These are phyloP conservation scores for Gregarina niphandrodes DNA, from an alignment of 169 alveolate species.

Conservation along the genomic window DNA sequence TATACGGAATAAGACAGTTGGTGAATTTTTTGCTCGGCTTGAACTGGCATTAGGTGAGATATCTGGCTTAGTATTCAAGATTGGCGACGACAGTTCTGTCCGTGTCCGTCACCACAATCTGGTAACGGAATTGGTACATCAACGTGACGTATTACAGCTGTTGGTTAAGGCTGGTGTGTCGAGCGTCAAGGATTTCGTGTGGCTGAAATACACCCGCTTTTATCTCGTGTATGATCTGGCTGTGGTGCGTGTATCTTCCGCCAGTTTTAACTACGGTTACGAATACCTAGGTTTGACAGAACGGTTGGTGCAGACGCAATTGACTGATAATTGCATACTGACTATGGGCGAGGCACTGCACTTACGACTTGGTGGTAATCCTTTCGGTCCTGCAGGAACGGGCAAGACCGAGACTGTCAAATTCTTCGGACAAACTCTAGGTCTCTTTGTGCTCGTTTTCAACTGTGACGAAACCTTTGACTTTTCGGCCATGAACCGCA, in stretches of 20 bases:
- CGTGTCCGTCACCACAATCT: slow-evolving; percentile 66
- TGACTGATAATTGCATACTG: slow-evolving; percentile 88
- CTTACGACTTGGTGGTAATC: slow-evolving; percentile 84
- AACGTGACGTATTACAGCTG: slow-evolving; percentile 70
- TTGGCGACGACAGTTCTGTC: slow-evolving; percentile 32
- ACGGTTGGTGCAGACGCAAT: slow-evolving; percentile 82
- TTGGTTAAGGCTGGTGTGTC: slow-evolving; percentile 29
- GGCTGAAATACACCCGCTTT: slow-evolving; percentile 86
- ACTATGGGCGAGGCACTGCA: slow-evolving; percentile 84
- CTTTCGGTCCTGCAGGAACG: slow-evolving; percentile 99
- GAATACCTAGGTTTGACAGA: slow-evolving; percentile 87
- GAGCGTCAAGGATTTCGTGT: slow-evolving; percentile 46
- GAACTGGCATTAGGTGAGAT: slow-evolving; percentile 20
- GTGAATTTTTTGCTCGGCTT: no score
- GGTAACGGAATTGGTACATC: slow-evolving; percentile 80
- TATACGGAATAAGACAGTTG: no score
- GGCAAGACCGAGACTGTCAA: slow-evolving; percentile 98
- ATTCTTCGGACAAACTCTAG: slow-evolving; percentile 81
- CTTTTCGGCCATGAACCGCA: slow-evolving; percentile 78
- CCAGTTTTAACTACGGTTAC: slow-evolving; percentile 77
- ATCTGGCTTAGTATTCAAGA: slow-evolving; percentile 2
- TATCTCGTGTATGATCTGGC: slow-evolving; percentile 43
- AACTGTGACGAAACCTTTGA: slow-evolving; percentile 94
- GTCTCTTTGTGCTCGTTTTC: slow-evolving; percentile 74
- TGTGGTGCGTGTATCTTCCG: slow-evolving; percentile 68